Conservation (phyloP, 2,329 filamentous ascomycete species). For the Fusarium temperatum region DNA sequence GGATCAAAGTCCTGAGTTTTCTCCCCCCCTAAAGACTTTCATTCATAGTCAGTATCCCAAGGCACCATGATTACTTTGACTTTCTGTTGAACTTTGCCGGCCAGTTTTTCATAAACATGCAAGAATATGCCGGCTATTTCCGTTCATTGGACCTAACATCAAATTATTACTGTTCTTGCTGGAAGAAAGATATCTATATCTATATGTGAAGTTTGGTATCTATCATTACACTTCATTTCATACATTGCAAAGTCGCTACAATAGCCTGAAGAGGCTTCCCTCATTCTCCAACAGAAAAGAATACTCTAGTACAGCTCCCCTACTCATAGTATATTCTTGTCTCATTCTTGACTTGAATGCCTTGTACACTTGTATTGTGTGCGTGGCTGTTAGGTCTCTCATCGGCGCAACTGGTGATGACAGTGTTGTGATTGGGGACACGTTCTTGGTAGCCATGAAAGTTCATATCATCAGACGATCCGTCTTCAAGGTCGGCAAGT, state of each 20-base stretch:
- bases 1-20: not conserved
- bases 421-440: constrained; percentile 7
- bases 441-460: constrained; percentile 15
- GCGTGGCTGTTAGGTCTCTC: not conserved
- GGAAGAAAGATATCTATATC: not conserved
- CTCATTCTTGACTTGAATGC: constrained; percentile 31
- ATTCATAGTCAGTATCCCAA: not conserved
- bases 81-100: not conserved
- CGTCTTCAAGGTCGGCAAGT: constrained; percentile 22
- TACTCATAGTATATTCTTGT: constrained; percentile 24
- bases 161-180: not conserved
- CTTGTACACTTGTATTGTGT: not conserved
- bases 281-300: not conserved
- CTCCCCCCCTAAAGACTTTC: not conserved
- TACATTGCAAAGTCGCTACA: not conserved
- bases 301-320: too few species aligned
- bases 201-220: not conserved
- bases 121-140: accelerated
- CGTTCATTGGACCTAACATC: too few species aligned
- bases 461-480: constrained; percentile 21
- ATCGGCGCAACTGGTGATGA: constrained; percentile 4
- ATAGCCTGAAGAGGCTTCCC: too few species aligned
- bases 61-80: not conserved
- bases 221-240: not conserved
- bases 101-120: too few species aligned